phyloP scores from a whole-genome alignment of 495 filamentous ascomycete species.

The Hypoxylon lenormandii region DNA sequence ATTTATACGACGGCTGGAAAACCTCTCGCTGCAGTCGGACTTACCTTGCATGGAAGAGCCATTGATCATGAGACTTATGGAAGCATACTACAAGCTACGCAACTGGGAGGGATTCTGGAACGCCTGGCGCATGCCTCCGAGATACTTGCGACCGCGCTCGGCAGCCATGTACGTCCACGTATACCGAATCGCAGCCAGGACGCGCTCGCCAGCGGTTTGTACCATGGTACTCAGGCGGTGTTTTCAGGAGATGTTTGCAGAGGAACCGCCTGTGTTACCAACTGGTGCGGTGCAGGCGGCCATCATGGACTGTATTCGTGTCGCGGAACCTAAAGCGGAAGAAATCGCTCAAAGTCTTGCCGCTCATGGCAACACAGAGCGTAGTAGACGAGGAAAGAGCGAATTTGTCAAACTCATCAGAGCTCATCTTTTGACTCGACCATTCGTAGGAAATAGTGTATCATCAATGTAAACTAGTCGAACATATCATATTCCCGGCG shows the following conservation, averaged over 20 bases:
- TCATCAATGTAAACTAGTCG: slow-evolving; percentile 15
- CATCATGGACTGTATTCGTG: slow-evolving; percentile 63
- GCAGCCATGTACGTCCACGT: slow-evolving; percentile 67
- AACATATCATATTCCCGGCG: neutral
- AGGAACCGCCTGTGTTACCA: slow-evolving; percentile 66
- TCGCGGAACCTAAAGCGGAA: slow-evolving; percentile 60
- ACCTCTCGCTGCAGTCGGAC: slow-evolving; percentile 41
- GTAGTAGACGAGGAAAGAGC: neutral
- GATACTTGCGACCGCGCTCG: slow-evolving; percentile 63
- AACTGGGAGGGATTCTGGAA: slow-evolving; percentile 72
- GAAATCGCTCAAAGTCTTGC: neutral
- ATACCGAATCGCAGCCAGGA: slow-evolving; percentile 64
- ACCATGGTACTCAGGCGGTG: slow-evolving; percentile 64
- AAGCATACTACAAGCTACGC: slow-evolving; percentile 52
- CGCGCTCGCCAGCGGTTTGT: slow-evolving; percentile 59
- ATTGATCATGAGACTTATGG: slow-evolving; percentile 62
- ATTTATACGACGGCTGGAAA: slow-evolving; percentile 46
- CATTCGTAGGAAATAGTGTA: slow-evolving; percentile 7
- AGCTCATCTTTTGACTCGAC: slow-evolving; percentile 4
- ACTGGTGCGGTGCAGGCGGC: slow-evolving; percentile 53
- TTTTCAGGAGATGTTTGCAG: slow-evolving; percentile 69
- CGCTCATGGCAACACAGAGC: neutral
- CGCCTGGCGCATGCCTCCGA: slow-evolving; percentile 68
- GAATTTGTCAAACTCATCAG: slow-evolving; percentile 37
- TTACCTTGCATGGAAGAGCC: slow-evolving; percentile 63